phyloP scores from a whole-genome alignment of 2,329 filamentous ascomycete genomes.

The Talaromyces funiculosus region DNA sequence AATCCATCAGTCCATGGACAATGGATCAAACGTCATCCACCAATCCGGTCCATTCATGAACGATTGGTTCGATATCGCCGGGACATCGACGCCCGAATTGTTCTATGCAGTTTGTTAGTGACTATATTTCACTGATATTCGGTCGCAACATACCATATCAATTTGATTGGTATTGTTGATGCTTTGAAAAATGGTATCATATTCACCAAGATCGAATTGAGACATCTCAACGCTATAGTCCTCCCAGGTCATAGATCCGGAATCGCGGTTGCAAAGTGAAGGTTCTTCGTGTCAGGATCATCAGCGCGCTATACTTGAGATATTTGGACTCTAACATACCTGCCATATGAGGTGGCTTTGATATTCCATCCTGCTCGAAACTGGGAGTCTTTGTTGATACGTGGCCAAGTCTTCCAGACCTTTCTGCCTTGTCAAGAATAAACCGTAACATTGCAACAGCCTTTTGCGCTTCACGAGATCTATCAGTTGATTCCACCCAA shows the following conservation, averaged over 20 bases:
- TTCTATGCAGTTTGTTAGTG: background rate
- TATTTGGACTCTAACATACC: background rate
- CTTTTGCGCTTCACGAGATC: constrained; percentile 7
- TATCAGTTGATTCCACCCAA: background rate
- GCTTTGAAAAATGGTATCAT: background rate
- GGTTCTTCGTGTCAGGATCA: background rate
- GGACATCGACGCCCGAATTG: background rate
- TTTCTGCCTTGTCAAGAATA: constrained; percentile 7
- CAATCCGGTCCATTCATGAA: constrained; percentile 1
- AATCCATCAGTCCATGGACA: background rate
- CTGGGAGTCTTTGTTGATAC: background rate
- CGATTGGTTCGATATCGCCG: background rate
- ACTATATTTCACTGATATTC: background rate
- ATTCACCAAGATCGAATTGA: background rate
- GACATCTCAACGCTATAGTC: background rate
- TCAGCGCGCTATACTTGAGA: background rate
- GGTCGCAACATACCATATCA: background rate
- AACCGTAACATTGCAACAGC: constrained; percentile 6
- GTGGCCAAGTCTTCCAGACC: background rate
- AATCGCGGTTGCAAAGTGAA: background rate
- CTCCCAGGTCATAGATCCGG: background rate
- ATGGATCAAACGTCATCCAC: background rate
- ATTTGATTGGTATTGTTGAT: background rate
- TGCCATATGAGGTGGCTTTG: background rate
- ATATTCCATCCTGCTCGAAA: background rate